phyloP scores from a whole-genome alignment of 2,329 filamentous ascomycete genomes.

The Diaporthe sp. region DNA sequence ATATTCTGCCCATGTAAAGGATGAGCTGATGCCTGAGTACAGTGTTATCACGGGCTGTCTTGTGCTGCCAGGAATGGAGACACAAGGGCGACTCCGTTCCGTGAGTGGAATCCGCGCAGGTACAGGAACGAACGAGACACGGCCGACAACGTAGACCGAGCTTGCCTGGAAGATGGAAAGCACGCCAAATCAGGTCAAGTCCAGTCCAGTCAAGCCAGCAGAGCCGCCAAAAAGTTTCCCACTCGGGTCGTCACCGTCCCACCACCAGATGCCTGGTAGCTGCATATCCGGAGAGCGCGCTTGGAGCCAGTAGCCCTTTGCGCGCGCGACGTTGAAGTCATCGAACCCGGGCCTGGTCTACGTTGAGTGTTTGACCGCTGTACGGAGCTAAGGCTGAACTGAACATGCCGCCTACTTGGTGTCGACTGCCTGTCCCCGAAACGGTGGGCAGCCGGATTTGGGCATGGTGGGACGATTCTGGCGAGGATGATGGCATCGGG shows the following conservation, averaged over 20 bases:
- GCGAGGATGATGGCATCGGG: neutral
- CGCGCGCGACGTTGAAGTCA: neutral
- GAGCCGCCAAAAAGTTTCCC: slow-evolving; percentile 5
- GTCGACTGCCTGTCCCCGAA: neutral
- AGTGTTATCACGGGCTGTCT: slow-evolving; percentile 21
- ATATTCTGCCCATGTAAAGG: slow-evolving; percentile 30
- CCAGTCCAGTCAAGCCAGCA: neutral
- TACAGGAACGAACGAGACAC: slow-evolving; percentile 12
- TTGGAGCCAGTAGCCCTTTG: neutral
- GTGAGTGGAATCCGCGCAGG: slow-evolving; percentile 13
- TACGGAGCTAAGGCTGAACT: slow-evolving; percentile 1
- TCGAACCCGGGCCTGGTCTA: neutral
- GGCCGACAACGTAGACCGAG: neutral
- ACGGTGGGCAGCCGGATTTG: neutral
- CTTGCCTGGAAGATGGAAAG: neutral
- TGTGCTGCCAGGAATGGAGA: slow-evolving; percentile 25
- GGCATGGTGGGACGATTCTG: slow-evolving; percentile 20
- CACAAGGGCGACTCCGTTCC: slow-evolving; percentile 22
- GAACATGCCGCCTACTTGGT: neutral
- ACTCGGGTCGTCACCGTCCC: neutral
- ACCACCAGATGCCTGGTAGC: neutral
- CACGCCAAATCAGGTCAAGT: slow-evolving; percentile 2
- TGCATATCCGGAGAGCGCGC: neutral
- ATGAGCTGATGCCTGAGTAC: slow-evolving; percentile 30
- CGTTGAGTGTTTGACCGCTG: slow-evolving; percentile 10